Base-by-base conservation (phyloP, 2,329 filamentous ascomycete species). In the Xylariomycetidae sp. region DNA sequence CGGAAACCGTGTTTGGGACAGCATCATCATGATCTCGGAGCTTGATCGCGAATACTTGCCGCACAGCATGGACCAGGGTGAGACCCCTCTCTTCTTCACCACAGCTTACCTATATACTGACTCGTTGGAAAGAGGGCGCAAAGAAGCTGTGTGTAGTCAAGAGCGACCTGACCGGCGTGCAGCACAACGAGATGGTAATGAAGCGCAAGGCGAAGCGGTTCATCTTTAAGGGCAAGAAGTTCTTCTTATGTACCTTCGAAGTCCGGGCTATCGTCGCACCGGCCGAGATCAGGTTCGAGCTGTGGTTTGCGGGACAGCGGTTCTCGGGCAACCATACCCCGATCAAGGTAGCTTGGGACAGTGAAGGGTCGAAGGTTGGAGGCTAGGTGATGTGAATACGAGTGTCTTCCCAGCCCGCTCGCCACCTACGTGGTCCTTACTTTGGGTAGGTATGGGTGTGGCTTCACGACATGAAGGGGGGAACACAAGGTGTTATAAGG, bases 211-310 rank as follows among this genome's bases (percentile, higher is more conserved):
- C 57, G 4, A 46, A 53, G 2, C 52, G 47, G 0, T 54, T 58
- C 13, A 58, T 62, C 32, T 45, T 46, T 6, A 50, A 48, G 12
- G 56, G 61, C 7, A 50, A 54, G 31, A 58, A 50, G 24, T 67
- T 56, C 34, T 67, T 60, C 26, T 41, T 63, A 4, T 64, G 59
- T 28, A 52, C 52, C 6, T 68, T 67, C 32, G 68, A 73, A 31
- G 64, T 79, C 0, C 65, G 72, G 35, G 71, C 74, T 4, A 59
- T 75, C 22, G 67, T 72, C 4, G 72, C 70, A 1, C 65, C 70
- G 1, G 67, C 76, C 0, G 74, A 79, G 35, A 53, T 79, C 22
- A 47, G 53, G 5, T 67, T 68, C 28, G 61, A 64, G 38, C 41
- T 67, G 3, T 68, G 64, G 64, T 65, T 63, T 36, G 57, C 48